Evolutionary conservation across 331 rosid genomes (phyloP).

Genomic region (Phaseolus coccineus): DNA sequence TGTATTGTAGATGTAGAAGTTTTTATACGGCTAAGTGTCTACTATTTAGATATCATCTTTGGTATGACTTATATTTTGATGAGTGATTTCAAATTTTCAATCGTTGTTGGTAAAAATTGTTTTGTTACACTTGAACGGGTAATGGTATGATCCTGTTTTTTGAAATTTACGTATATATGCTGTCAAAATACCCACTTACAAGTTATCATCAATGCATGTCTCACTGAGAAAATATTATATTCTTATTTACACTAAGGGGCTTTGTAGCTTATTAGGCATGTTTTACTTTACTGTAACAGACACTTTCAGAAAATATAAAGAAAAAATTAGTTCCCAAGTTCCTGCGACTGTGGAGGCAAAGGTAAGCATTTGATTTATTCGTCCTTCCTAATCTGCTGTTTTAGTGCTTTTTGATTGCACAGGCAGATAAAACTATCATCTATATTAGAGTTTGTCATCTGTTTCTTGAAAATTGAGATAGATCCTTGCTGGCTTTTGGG

Average conservation of each 20-base stretch:
- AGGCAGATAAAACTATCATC: not conserved
- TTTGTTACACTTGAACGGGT: conserved; percentile 7
- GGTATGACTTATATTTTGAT: not conserved
- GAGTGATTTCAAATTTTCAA: not conserved
- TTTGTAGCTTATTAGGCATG: conserved; percentile 12
- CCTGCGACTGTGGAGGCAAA: conserved; percentile 66
- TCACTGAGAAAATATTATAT: not conserved
- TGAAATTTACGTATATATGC: not conserved
- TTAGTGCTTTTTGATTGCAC: conserved; percentile 9
- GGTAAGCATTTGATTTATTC: conserved; percentile 52
- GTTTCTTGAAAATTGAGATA: conserved; percentile 21
- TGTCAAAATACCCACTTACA: conserved; percentile 14
- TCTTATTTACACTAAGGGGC: not conserved
- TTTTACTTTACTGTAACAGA: conserved; percentile 56
- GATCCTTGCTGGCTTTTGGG: conserved; percentile 23
- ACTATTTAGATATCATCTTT: not conserved
- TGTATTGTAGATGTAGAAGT: not conserved
- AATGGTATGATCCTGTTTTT: not conserved
- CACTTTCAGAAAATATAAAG: conserved; percentile 81
- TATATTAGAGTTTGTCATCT: conserved; percentile 15
- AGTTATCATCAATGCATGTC: not conserved
- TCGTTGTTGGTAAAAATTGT: not conserved
- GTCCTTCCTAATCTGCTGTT: conserved; percentile 1
- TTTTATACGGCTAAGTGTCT: not conserved
- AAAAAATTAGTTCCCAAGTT: conserved; percentile 64